Evolutionary conservation across 1,139 yeast species (phyloP).

Genomic region (Lodderomyces pseudojiufengensis): DNA sequence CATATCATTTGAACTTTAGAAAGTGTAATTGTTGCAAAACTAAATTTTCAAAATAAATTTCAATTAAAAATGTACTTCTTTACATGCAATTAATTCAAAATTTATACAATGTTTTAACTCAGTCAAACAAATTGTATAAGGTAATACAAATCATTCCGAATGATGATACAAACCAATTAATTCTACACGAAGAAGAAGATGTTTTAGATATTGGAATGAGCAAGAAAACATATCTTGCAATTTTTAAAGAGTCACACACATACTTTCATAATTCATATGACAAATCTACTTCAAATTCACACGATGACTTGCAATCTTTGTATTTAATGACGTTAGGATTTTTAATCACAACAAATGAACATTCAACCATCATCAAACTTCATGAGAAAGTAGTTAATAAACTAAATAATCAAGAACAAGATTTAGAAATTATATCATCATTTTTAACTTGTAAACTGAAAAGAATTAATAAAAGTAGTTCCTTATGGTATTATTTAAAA

Average conservation of each 20-base stretch:
- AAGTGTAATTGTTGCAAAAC: no score
- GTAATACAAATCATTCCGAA: slow-evolving; percentile 21
- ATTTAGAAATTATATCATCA: slow-evolving; percentile 30
- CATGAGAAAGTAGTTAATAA: slow-evolving; percentile 27
- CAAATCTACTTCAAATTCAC: slow-evolving; percentile 32
- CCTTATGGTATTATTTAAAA: slow-evolving; percentile 37
- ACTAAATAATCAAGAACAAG: slow-evolving; percentile 17
- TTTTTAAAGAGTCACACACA: slow-evolving; percentile 35
- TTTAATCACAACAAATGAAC: slow-evolving; percentile 40
- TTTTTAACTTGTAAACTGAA: slow-evolving; percentile 32
- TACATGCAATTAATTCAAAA: slow-evolving; percentile 6
- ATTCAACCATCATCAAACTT: slow-evolving; percentile 29
- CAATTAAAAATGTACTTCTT: no score
- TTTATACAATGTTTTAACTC: slow-evolving; percentile 9
- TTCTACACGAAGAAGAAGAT: slow-evolving; percentile 13
- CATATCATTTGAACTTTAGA: no score
- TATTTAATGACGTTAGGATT: slow-evolving; percentile 32
- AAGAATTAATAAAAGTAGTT: slow-evolving; percentile 41
- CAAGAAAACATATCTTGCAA: slow-evolving; percentile 25
- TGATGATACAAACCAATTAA: slow-evolving; percentile 3
- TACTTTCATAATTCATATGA: slow-evolving; percentile 23
- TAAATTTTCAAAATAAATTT: no score
- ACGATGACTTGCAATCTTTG: slow-evolving; percentile 16
- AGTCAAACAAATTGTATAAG: slow-evolving; percentile 15
- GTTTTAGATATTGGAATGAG: slow-evolving; percentile 34